Evolutionary conservation across 2,329 filamentous ascomycete genomes (phyloP), one percentile per base, ranked within the genome.

Genomic region (Lachnellula hyalina): DNA sequence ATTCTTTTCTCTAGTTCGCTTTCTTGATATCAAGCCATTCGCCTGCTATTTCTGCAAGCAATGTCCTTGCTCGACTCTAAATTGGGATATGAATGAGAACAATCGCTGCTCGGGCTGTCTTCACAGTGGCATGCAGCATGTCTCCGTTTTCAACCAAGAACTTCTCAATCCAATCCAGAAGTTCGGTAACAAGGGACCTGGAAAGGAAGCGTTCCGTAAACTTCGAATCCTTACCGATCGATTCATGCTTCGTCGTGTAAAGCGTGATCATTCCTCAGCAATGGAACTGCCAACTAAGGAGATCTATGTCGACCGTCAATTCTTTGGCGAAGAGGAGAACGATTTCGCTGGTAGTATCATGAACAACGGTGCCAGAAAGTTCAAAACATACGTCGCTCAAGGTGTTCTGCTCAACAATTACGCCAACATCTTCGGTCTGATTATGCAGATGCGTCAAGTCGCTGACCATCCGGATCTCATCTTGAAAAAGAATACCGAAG

Each of bases 361-460:
- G 90, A 90, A 85, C 15, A 96, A 89, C 68, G 87, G 89, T 7
- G 83, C 86, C 55, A 87, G 94, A 58, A 86, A 91, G 65, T 99
- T 97, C 63, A 90, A 97, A 67, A 97, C 92, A 0, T 99, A 97
- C 63, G 94, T 97, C 38, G 87, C 90, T 17, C 89, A 91, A 60
- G 92, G 91, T 75, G 93, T 97, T 19, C 84, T 99, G 72, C 81
- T 99, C 58, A 91, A 97, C 77, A 96, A 96, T 69, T 97, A 97
- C 64, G 94, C 94, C 75, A 99, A 99, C 70, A 97, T 99, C 61
- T 99, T 99, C 66, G 93, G 92, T 68, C 80, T 99, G 53, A 96
- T 99, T 68, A 97, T 97, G 90, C 92, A 96, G 72, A 97, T 99
- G 93, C 87, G 94, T 53, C 94, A 99, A 74, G 90, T 96, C 25